Conservation (phyloP, 1,284 basidiomycete genomes). For the Ganoderma leucocontextum region DNA sequence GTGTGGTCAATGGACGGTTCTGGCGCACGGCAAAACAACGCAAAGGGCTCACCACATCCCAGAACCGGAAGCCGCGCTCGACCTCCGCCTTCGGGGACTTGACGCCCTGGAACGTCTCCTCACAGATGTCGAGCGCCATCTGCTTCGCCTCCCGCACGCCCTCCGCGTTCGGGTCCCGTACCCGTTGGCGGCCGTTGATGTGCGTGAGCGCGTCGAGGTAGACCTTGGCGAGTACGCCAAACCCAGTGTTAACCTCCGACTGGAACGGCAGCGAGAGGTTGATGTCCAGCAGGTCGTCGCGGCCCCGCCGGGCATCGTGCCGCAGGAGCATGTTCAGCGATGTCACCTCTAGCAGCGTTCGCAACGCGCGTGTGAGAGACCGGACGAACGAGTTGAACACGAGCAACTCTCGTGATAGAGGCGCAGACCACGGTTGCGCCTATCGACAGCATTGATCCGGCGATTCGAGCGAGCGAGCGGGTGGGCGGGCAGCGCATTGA, state of each 20-base stretch:
- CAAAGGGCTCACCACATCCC: conserved; percentile 85
- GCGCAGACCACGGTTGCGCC: conserved; percentile 91
- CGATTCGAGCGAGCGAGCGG: neutral
- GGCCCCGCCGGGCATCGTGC: conserved; percentile 82
- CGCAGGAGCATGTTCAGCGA: conserved; percentile 92
- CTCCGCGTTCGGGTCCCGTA: conserved; percentile 77
- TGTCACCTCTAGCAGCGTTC: conserved; percentile 91
- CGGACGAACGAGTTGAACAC: conserved; percentile 99
- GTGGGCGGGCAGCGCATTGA: neutral
- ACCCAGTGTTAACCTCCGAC: conserved; percentile 95
- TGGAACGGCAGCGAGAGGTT: conserved; percentile 94
- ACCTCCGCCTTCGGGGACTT: conserved; percentile 89
- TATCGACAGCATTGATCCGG: conserved; percentile 40
- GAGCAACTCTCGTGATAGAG: conserved; percentile 93
- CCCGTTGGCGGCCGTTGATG: conserved; percentile 79
- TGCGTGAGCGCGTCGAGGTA: conserved; percentile 93
- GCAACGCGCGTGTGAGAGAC: conserved; percentile 87
- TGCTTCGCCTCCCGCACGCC: conserved; percentile 87
- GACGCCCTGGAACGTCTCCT: conserved; percentile 93
- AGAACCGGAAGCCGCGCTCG: conserved; percentile 96
- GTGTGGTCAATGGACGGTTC: conserved; percentile 20
- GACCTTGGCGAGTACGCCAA: conserved; percentile 96
- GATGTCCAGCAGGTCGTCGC: conserved; percentile 95
- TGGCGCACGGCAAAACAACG: conserved; percentile 11
- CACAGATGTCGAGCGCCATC: conserved; percentile 90